phyloP scores from a whole-genome alignment of 106 monocot species.

The Dactylorhiza incarnata region DNA sequence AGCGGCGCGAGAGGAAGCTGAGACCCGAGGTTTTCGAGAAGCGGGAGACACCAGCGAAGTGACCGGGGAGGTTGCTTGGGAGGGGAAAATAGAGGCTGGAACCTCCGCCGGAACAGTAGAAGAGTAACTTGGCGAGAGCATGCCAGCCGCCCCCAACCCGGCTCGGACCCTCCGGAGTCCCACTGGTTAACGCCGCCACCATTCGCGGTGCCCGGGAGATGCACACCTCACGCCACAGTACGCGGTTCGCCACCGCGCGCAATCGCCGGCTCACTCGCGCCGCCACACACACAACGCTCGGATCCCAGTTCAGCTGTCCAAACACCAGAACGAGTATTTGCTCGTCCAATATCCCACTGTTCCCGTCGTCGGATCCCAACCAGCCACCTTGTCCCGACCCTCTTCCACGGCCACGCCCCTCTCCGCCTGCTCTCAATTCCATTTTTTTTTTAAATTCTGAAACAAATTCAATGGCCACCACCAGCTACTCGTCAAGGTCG shows the following conservation, averaged over 20 bases:
- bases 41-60: constrained; percentile 27
- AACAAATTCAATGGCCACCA: background rate
- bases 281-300: constrained; percentile 24
- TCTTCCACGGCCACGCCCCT: background rate
- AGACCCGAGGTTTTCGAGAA: constrained; percentile 78
- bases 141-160: constrained; percentile 41
- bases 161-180: constrained; percentile 2
- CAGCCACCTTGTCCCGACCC: background rate
- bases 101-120: background rate
- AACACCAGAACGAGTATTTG: constrained; percentile 49
- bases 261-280: constrained; percentile 59
- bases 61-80: background rate
- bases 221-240: constrained; percentile 75
- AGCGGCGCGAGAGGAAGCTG: constrained; percentile 49
- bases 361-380: constrained; percentile 3
- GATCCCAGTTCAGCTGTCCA: constrained; percentile 59
- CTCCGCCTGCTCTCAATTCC: background rate
- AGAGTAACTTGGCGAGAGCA: constrained; percentile 44
- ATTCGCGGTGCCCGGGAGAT: constrained; percentile 53
- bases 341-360: constrained; percentile 53
- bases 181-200: constrained; percentile 16
- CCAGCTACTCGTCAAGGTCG: too few relatives aligned
- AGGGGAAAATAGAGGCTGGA: constrained; percentile 1
- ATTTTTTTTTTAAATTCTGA: background rate
- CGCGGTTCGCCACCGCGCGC: constrained; percentile 49